Conservation (phyloP, 1,284 basidiomycete genomes). For the Apiotrichum sp. region DNA sequence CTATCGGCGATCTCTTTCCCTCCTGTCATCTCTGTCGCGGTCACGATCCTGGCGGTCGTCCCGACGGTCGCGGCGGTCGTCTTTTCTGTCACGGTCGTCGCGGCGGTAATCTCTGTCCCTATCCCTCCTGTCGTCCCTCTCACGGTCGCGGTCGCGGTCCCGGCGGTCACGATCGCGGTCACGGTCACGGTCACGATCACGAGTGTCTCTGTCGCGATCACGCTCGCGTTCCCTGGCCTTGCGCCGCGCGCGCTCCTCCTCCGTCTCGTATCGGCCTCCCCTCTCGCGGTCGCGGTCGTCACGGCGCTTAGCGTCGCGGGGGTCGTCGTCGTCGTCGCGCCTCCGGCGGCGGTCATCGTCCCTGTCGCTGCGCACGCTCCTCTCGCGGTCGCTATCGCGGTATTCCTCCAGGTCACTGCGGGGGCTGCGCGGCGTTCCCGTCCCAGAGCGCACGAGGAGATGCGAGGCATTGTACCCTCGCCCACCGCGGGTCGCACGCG, state of each 20-base stretch:
- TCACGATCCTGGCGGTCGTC: neutral
- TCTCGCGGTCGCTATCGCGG: neutral
- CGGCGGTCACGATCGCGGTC: slow-evolving; percentile 13
- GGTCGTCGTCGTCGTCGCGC: slow-evolving; percentile 15
- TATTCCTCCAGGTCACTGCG: neutral
- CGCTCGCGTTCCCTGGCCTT: slow-evolving; percentile 30
- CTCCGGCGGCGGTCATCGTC: slow-evolving; percentile 18
- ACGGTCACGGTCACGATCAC: slow-evolving; percentile 11
- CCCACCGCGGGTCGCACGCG: slow-evolving; percentile 29
- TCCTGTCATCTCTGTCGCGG: neutral
- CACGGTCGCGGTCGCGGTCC: slow-evolving; percentile 3
- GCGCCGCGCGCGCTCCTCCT: slow-evolving; percentile 29
- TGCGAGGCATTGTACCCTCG: slow-evolving; percentile 40
- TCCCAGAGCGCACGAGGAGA: slow-evolving; percentile 26
- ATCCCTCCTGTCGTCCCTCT: slow-evolving; percentile 10
- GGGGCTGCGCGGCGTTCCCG: slow-evolving; percentile 5
- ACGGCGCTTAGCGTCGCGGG: slow-evolving; percentile 6
- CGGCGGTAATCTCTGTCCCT: slow-evolving; percentile 4
- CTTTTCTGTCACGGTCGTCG: slow-evolving; percentile 5
- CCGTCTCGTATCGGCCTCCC: slow-evolving; percentile 22
- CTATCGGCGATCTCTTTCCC: slow-evolving; percentile 1
- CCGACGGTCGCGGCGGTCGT: slow-evolving; percentile 7
- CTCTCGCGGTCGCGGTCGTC: slow-evolving; percentile 20
- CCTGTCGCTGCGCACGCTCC: slow-evolving; percentile 12
- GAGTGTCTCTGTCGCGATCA: slow-evolving; percentile 2